Conservation (phyloP, 2,329 filamentous ascomycete species). For the Orbilia javanica region DNA sequence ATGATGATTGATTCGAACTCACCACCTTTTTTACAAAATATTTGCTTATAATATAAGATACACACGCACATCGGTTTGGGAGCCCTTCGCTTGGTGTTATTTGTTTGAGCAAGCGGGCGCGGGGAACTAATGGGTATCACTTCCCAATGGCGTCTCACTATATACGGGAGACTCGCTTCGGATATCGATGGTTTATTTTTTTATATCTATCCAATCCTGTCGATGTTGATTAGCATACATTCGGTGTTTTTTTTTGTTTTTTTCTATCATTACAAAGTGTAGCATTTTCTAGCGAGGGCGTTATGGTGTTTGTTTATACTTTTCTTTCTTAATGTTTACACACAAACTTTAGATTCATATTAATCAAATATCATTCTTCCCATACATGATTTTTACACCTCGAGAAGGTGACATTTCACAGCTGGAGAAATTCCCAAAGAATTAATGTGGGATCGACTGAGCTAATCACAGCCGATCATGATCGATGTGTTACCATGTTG, state of each 20-base stretch:
- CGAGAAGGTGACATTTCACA: background rate
- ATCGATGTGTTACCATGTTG: too few species aligned
- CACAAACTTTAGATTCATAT: constrained; percentile 12
- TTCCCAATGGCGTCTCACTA: constrained; percentile 13
- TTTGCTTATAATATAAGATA: background rate
- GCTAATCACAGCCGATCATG: too few species aligned
- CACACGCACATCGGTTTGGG: background rate
- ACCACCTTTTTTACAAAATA: background rate
- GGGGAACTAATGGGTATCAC: constrained; percentile 52
- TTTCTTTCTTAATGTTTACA: constrained; percentile 14
- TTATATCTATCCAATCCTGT: background rate
- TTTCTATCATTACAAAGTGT: constrained; percentile 19
- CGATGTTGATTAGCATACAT: constrained; percentile 15
- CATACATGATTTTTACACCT: background rate
- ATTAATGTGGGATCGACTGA: too few species aligned
- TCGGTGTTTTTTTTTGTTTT: constrained; percentile 13
- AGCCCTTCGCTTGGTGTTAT: constrained; percentile 18
- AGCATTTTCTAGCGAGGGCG: constrained; percentile 54
- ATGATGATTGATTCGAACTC: constrained; percentile 22
- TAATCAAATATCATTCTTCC: constrained; percentile 10
- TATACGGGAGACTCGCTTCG: background rate
- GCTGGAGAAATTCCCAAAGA: too few species aligned
- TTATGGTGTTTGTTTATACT: constrained; percentile 46
- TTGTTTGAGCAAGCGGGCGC: constrained; percentile 16
- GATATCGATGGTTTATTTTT: background rate